These are phyloP conservation scores for Terfezia boudieri DNA, from an alignment of 495 filamentous ascomycete genomes.

Conservation along the genomic window DNA sequence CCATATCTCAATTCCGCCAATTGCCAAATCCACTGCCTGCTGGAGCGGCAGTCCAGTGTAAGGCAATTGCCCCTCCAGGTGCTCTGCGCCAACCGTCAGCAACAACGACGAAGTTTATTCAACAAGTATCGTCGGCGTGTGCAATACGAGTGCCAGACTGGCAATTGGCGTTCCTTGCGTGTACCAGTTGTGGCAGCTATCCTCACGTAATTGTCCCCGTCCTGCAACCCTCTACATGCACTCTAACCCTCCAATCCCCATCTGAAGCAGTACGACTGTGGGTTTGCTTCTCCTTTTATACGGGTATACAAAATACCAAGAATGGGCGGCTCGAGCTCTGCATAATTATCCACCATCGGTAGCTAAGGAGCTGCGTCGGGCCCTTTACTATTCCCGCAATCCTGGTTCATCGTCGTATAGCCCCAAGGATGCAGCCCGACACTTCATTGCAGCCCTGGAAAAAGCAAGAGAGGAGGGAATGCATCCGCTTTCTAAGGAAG, in stretches of 20 bases:
- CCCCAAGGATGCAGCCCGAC: slow-evolving; percentile 40
- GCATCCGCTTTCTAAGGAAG: slow-evolving; percentile 72
- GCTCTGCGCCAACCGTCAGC: not conserved
- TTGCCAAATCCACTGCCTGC: too few species aligned
- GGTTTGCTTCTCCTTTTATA: not conserved
- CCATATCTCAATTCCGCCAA: too few species aligned
- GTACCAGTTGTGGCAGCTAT: not conserved
- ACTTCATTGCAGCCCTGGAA: slow-evolving; percentile 55
- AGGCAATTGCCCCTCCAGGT: too few species aligned
- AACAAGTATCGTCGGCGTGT: not conserved
- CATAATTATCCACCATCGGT: slow-evolving; percentile 61
- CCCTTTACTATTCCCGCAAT: slow-evolving; percentile 61
- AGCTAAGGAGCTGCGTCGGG: slow-evolving; percentile 57
- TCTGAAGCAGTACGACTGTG: not conserved
- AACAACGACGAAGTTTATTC: not conserved
- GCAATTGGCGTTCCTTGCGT: not conserved
- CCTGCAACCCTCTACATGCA: not conserved
- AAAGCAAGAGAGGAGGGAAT: slow-evolving; percentile 47
- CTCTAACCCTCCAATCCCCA: not conserved
- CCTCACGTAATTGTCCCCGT: not conserved
- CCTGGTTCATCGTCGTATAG: slow-evolving; percentile 28
- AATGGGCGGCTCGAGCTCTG: slow-evolving; percentile 26
- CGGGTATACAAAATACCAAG: not conserved
- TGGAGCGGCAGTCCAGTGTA: too few species aligned
- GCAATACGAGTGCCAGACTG: not conserved